Percentiles rank a stretch among this genome's conserved stretches.
Evolutionary conservation across 306 rosid genomes (phyloP).

Genomic region (Trifolium pratense): DNA sequence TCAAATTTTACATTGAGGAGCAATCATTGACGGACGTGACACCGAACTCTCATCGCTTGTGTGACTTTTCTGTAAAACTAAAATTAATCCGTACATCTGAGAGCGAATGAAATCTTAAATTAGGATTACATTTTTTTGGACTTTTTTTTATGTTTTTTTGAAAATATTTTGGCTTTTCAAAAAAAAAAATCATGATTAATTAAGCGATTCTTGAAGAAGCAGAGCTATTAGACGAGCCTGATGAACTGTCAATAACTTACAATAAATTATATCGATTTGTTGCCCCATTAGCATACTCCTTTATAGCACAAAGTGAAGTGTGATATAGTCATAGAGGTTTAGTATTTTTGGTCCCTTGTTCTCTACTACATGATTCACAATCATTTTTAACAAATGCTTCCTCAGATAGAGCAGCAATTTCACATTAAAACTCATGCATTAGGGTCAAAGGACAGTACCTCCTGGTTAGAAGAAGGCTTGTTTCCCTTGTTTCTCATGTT

Average conservation of each 20-base stretch:
- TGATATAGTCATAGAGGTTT: conserved; percentile 10
- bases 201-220: no score
- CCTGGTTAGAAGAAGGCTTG: conserved; percentile 53
- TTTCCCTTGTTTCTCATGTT: conserved; percentile 45
- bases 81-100: no score
- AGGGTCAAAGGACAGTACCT: conserved; percentile 39
- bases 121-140: no score
- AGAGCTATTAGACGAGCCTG: no score
- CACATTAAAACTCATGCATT: conserved; percentile 24
- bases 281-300: background rate
- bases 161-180: no score
- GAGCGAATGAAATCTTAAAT: no score
- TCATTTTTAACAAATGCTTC: conserved; percentile 51
- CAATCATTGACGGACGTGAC: no score
- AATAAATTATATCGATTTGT: conserved; percentile 20
- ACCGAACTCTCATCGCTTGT: no score
- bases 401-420: conserved; percentile 40
- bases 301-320: conserved; percentile 27
- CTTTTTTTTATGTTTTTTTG: no score
- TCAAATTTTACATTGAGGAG: no score
- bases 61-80: no score
- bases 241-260: conserved; percentile 15
- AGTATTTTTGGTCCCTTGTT: conserved; percentile 26
- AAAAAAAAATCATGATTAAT: no score
- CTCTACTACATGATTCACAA: conserved; percentile 24